A percentile compares a stretch with the other conserved stretches of the same genome.
phyloP scores from a whole-genome alignment of 148 eudicot species.

The Fagopyrum tataricum region DNA sequence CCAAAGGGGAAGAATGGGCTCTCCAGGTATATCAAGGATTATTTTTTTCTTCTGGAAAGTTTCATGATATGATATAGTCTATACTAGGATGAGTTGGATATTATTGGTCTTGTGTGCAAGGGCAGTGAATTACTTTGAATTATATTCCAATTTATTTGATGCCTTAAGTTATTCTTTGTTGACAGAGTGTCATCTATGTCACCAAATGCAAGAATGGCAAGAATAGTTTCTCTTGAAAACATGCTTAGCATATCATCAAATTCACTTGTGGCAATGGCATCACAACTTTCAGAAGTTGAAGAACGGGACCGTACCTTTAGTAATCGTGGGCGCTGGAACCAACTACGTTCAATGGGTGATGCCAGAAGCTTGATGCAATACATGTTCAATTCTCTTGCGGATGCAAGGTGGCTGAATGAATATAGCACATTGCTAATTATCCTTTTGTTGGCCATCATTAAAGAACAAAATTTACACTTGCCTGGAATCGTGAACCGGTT shows the following conservation, averaged over 20 bases:
- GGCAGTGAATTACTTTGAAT: background rate
- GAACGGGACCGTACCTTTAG: conserved; percentile 82
- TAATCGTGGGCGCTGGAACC: conserved; percentile 89
- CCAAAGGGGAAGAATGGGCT: conserved; percentile 88
- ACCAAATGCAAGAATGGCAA: conserved; percentile 87
- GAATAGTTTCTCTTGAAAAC: conserved; percentile 90
- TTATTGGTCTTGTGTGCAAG: background rate
- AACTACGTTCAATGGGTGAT: conserved; percentile 94
- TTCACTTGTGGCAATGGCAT: conserved; percentile 96
- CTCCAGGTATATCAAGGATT: conserved; percentile 43
- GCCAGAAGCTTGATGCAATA: conserved; percentile 82
- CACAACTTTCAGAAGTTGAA: conserved; percentile 99
- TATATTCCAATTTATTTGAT: background rate
- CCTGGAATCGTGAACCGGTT: background rate
- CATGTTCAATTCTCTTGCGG: conserved; percentile 81
- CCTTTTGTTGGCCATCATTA: background rate
- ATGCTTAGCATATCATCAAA: conserved; percentile 91
- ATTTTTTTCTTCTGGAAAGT: background rate
- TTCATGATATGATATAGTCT: conserved; percentile 26
- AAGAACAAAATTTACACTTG: background rate
- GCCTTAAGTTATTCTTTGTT: conserved; percentile 22
- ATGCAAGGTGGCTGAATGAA: conserved; percentile 50
- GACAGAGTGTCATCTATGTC: conserved; percentile 87
- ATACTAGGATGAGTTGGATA: conserved; percentile 25
- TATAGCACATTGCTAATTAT: background rate